phyloP scores from a whole-genome alignment of 345 rosid species.

The Barbarea vulgaris region DNA sequence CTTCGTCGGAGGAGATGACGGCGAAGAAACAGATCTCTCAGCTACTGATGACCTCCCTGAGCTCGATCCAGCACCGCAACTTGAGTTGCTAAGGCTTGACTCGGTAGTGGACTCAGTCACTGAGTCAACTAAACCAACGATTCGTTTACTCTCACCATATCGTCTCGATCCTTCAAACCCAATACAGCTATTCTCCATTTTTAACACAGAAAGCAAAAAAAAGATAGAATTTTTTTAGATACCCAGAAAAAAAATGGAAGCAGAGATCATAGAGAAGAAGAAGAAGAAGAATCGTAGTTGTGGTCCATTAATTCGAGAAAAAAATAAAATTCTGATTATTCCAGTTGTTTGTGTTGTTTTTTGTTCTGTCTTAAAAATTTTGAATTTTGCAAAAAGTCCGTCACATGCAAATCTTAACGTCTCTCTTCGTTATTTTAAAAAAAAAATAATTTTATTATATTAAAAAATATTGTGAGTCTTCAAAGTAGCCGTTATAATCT shows the following conservation, averaged over 20 bases:
- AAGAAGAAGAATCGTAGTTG: background rate
- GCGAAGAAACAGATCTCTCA: conserved; percentile 43
- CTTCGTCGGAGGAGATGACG: conserved; percentile 50
- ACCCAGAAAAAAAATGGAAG: conserved; percentile 13
- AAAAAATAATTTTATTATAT: conserved; percentile 3
- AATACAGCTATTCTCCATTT: conserved; percentile 59
- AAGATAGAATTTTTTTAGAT: conserved; percentile 6
- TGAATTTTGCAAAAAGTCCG: conserved; percentile 29
- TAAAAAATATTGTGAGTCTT: background rate
- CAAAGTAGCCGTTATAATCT: conserved; percentile 39
- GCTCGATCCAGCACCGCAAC: conserved; percentile 47
- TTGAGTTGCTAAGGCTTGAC: conserved; percentile 57
- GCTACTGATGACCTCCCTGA: conserved; percentile 46
- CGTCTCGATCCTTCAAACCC: conserved; percentile 44
- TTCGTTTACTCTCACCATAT: conserved; percentile 37
- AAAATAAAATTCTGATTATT: conserved; percentile 2
- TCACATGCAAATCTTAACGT: conserved; percentile 42
- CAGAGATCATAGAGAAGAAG: conserved; percentile 24
- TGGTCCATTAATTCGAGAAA: conserved; percentile 32
- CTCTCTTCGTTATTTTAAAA: conserved; percentile 29
- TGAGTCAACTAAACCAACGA: conserved; percentile 41
- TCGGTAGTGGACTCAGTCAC: conserved; percentile 57
- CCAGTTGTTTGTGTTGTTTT: conserved; percentile 27
- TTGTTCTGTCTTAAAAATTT: conserved; percentile 25
- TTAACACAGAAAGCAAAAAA: background rate